phyloP scores from a whole-genome alignment of 441 rosid species.

The Erodium texanum region DNA sequence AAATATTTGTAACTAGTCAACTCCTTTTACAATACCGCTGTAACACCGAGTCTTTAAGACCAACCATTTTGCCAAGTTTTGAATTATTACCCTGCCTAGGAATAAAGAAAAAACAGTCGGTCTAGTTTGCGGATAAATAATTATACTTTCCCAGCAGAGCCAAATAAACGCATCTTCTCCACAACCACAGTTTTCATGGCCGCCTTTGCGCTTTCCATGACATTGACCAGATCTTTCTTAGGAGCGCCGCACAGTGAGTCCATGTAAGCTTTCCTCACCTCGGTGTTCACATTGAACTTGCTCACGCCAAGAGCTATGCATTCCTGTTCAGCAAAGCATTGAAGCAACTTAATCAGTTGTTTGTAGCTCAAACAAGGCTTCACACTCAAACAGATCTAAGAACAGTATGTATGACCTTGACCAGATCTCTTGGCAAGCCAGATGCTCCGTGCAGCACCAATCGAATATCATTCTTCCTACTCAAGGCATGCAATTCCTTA shows the following conservation, averaged over 20 bases:
- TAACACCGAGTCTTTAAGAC: too few species aligned
- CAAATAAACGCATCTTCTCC: slow-evolving; percentile 81
- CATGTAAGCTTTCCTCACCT: slow-evolving; percentile 72
- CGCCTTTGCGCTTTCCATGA: slow-evolving; percentile 60
- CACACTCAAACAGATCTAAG: not conserved
- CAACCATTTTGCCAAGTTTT: too few species aligned
- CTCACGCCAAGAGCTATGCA: slow-evolving; percentile 72
- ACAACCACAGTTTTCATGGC: slow-evolving; percentile 80
- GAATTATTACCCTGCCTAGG: too few species aligned
- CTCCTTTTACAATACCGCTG: too few species aligned
- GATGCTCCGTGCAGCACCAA: slow-evolving; percentile 96
- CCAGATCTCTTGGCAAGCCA: slow-evolving; percentile 60
- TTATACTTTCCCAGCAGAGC: slow-evolving; percentile 76
- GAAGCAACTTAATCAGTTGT: not conserved
- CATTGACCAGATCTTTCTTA: slow-evolving; percentile 59
- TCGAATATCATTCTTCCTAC: slow-evolving; percentile 66
- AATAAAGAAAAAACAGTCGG: too few species aligned
- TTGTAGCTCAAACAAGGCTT: not conserved
- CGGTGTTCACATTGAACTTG: slow-evolving; percentile 90
- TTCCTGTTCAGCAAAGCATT: slow-evolving; percentile 30
- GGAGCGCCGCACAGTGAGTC: slow-evolving; percentile 39
- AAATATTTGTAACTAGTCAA: too few species aligned
- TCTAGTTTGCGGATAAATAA: too few species aligned
- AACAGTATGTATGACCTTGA: slow-evolving; percentile 40
- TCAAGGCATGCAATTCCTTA: slow-evolving; percentile 55